Evolutionary conservation across 1,284 basidiomycete genomes (phyloP).

Genomic region (Cutaneotrichosporon dermatis): DNA sequence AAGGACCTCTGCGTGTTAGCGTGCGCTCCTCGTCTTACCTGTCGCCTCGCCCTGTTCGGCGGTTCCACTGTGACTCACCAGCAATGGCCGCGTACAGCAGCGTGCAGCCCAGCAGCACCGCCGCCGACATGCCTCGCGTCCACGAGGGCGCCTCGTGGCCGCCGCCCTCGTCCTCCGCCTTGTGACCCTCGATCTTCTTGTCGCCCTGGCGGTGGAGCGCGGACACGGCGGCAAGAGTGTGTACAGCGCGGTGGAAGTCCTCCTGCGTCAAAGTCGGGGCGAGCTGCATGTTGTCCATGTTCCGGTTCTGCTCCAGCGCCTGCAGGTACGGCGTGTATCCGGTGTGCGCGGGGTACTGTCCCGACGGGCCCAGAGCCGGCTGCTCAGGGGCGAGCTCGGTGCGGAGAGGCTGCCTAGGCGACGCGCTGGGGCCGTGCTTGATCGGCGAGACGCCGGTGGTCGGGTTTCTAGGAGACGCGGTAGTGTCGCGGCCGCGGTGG

Average conservation of each 20-base stretch:
- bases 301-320: slow-evolving; percentile 53
- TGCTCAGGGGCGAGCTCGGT: slow-evolving; percentile 6
- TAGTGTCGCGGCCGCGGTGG: background rate
- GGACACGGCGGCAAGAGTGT: slow-evolving; percentile 74
- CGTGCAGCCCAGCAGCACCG: slow-evolving; percentile 82
- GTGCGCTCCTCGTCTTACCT: slow-evolving; percentile 38
- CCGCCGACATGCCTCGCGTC: slow-evolving; percentile 80
- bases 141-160: slow-evolving; percentile 96
- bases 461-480: background rate
- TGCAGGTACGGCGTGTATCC: slow-evolving; percentile 68
- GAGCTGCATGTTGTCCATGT: slow-evolving; percentile 52
- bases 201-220: slow-evolving; percentile 59
- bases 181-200: slow-evolving; percentile 39
- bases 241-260: slow-evolving; percentile 84
- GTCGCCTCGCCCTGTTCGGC: slow-evolving; percentile 55
- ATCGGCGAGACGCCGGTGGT: background rate
- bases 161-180: slow-evolving; percentile 58
- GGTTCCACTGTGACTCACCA: background rate
- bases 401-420: background rate
- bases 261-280: slow-evolving; percentile 70
- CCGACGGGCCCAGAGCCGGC: background rate
- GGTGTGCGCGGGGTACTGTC: slow-evolving; percentile 1
- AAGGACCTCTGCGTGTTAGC: slow-evolving; percentile 61
- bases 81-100: slow-evolving; percentile 93
- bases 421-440: background rate